Evolutionary conservation across 495 filamentous ascomycete genomes (phyloP).

Genomic region (Penicillium lividum): DNA sequence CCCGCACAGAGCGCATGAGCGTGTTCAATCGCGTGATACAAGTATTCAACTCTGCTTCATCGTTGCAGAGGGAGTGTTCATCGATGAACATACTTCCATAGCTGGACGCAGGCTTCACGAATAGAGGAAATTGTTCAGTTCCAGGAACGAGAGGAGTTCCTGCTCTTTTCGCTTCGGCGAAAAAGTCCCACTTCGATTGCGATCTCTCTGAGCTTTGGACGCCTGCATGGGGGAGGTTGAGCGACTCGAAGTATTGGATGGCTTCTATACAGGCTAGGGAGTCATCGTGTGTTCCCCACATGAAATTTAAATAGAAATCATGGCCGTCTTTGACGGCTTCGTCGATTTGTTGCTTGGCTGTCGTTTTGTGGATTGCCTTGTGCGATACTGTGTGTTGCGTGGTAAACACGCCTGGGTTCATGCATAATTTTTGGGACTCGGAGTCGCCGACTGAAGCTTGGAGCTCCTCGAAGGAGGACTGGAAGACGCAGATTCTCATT

Average conservation of each 20-base stretch:
- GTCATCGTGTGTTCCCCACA: conserved; percentile 22
- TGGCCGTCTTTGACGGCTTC: conserved; percentile 7
- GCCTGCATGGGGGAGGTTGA: conserved; percentile 13
- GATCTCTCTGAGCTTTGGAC: conserved; percentile 13
- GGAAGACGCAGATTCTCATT: conserved; percentile 18
- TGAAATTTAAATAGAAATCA: conserved; percentile 21
- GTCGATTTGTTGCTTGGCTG: conserved; percentile 20
- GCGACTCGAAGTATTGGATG: conserved; percentile 19
- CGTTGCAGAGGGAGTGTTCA: conserved; percentile 13
- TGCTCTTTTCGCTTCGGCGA: conserved; percentile 3
- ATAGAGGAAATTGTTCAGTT: conserved; percentile 10
- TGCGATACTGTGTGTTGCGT: conserved; percentile 10
- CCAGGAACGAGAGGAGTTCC: conserved; percentile 16
- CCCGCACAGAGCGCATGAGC: conserved; percentile 10
- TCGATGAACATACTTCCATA: conserved; percentile 18
- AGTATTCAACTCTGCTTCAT: conserved; percentile 6
- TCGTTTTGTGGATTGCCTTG: conserved; percentile 15
- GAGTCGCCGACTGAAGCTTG: conserved; percentile 16
- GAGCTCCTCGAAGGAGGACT: conserved; percentile 17
- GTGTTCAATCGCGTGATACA: conserved; percentile 9
- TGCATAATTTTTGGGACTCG: conserved; percentile 13
- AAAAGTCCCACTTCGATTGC: conserved; percentile 16
- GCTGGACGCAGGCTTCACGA: conserved; percentile 16
- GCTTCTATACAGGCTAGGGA: conserved; percentile 17
- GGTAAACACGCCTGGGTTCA: conserved; percentile 12